Evolutionary conservation across 805 yeast species (phyloP).

Genomic region (Cephaloascus fragrans): DNA sequence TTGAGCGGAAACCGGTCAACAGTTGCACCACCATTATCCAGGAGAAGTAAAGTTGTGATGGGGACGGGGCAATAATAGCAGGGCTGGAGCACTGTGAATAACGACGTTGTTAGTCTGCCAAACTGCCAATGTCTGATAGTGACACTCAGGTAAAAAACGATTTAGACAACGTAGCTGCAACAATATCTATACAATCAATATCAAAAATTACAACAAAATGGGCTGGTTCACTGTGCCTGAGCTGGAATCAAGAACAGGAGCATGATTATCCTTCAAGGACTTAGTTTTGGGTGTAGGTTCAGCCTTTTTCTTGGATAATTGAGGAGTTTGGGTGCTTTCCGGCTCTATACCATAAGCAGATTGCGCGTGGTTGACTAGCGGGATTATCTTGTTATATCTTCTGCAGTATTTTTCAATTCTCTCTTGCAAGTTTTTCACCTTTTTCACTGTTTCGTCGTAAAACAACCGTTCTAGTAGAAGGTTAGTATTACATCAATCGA

Average conservation of each 20-base stretch:
- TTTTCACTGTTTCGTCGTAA: constrained; percentile 21
- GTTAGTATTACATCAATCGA: constrained; percentile 17
- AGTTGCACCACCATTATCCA: no score
- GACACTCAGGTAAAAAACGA: no score
- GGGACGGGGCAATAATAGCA: no score
- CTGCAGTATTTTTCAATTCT: constrained; percentile 31
- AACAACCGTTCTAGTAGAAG: constrained; percentile 28
- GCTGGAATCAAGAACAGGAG: neutral
- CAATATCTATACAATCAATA: no score
- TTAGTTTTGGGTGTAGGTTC: neutral
- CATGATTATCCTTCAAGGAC: neutral
- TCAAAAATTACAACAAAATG: neutral
- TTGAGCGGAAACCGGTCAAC: no score
- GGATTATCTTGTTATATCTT: constrained; percentile 35
- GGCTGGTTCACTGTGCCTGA: neutral
- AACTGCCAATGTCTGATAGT: no score
- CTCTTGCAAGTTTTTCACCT: constrained; percentile 22
- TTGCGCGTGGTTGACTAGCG: constrained; percentile 41
- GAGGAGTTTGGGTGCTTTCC: constrained; percentile 19
- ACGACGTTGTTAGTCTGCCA: no score
- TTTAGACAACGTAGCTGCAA: no score
- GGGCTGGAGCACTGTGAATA: no score
- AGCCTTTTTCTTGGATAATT: neutral
- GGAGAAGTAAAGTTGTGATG: no score
- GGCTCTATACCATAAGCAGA: constrained; percentile 40